These are phyloP conservation scores for Saprolegnia parasitica DNA, from an alignment of 352 stramenopile species.

Conservation along the genomic window DNA sequence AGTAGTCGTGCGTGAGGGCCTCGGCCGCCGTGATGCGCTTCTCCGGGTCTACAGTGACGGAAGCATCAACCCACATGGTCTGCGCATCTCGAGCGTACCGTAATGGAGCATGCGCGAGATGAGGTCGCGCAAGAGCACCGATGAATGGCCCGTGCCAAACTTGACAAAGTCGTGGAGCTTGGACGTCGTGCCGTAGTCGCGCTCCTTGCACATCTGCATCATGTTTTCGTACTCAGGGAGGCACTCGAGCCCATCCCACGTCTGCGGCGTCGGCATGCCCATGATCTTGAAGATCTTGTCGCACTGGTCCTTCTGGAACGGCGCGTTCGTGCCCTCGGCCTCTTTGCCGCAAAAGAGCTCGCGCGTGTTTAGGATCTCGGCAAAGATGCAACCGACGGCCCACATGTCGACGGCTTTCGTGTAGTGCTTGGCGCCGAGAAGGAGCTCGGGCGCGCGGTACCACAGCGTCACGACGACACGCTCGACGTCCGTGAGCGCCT, in stretches of 20 bases:
- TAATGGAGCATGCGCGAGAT: conserved; percentile 76
- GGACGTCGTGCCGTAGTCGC: conserved; percentile 77
- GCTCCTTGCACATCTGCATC: conserved; percentile 77
- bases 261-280: conserved; percentile 77
- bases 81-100: conserved; percentile 40
- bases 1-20: conserved; percentile 91
- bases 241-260: conserved; percentile 78
- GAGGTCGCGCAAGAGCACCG: conserved; percentile 70
- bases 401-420: conserved; percentile 95
- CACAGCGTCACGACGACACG: conserved; percentile 94
- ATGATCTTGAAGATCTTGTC: conserved; percentile 91
- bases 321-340: conserved; percentile 79
- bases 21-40: conserved; percentile 87
- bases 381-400: conserved; percentile 95
- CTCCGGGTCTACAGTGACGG: conserved; percentile 56
- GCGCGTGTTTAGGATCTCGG: conserved; percentile 84
- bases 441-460: conserved; percentile 93
- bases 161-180: conserved; percentile 84
- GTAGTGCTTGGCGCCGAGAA: conserved; percentile 91
- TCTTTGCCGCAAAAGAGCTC: conserved; percentile 87
- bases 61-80: not conserved
- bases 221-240: conserved; percentile 79
- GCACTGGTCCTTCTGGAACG: conserved; percentile 87
- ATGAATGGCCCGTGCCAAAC: conserved; percentile 62
- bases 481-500: conserved; percentile 82